Evolutionary conservation across 306 rosid species (phyloP).

Genomic region (Arachis hypogaea): DNA sequence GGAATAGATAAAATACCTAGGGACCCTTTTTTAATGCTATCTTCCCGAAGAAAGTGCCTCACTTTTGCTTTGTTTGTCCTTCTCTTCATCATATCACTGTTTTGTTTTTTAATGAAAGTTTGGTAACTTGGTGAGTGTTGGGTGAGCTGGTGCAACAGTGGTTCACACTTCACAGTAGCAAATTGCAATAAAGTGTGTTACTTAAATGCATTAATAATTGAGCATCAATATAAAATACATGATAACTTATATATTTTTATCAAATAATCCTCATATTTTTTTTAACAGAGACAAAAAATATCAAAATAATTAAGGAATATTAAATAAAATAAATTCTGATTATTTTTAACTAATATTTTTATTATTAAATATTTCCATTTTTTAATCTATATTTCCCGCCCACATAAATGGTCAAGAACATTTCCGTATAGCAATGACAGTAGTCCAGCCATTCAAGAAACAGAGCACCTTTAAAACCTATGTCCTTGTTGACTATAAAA

Average conservation of each 20-base stretch:
- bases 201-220: not conserved
- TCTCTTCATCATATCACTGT: conserved; percentile 25
- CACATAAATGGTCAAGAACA: not conserved
- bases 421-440: not conserved
- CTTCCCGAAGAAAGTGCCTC: conserved; percentile 4
- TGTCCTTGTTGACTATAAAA: too few relatives aligned
- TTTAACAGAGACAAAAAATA: too few relatives aligned
- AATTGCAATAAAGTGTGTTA: not conserved
- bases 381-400: not conserved
- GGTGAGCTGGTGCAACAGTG: not conserved
- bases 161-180: not conserved
- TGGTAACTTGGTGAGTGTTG: conserved; percentile 3
- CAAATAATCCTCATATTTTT: too few relatives aligned
- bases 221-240: too few relatives aligned
- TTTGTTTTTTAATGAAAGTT: not conserved
- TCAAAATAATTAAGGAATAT: too few relatives aligned
- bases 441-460: too few relatives aligned
- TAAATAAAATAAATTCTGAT: too few relatives aligned
- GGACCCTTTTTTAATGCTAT: not conserved
- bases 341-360: too few relatives aligned
- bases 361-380: too few relatives aligned
- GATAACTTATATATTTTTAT: too few relatives aligned
- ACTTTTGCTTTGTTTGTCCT: conserved; percentile 12
- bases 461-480: too few relatives aligned
- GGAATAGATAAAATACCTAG: not conserved